Conservation (phyloP, 805 yeast genomes). For the Metschnikowia proteae region DNA sequence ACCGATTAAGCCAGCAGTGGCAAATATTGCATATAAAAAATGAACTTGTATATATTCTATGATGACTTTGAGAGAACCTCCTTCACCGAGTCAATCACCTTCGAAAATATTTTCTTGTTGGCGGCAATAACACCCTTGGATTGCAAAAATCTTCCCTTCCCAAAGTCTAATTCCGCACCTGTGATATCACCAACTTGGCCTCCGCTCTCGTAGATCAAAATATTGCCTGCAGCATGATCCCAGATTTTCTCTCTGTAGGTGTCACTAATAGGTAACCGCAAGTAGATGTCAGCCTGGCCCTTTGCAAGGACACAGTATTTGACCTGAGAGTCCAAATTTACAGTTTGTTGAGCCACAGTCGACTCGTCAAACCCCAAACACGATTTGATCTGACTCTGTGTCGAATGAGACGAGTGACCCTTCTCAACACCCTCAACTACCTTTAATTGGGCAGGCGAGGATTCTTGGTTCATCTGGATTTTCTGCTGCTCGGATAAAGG, state of each 20-base stretch:
- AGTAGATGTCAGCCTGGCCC: constrained; percentile 89
- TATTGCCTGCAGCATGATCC: constrained; percentile 98
- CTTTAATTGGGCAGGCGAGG: constrained; percentile 47
- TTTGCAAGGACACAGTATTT: constrained; percentile 88
- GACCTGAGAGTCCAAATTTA: constrained; percentile 92
- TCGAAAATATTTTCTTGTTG: constrained; percentile 42
- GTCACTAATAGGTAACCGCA: constrained; percentile 77
- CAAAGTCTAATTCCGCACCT: constrained; percentile 74
- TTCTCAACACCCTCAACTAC: constrained; percentile 94
- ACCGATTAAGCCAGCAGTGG: constrained; percentile 6
- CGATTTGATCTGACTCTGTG: constrained; percentile 72
- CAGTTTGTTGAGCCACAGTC: constrained; percentile 57
- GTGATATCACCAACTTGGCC: constrained; percentile 84
- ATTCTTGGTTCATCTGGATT: constrained; percentile 52
- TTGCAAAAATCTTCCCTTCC: constrained; percentile 73
- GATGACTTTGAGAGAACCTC: constrained; percentile 19
- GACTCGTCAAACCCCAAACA: constrained; percentile 43
- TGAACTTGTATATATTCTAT: neutral
- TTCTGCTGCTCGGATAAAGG: constrained; percentile 29
- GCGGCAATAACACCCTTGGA: constrained; percentile 96
- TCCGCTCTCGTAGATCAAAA: constrained; percentile 84
- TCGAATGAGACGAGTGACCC: constrained; percentile 88
- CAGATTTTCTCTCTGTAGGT: constrained; percentile 89
- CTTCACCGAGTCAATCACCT: constrained; percentile 48
- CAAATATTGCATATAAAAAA: constrained; percentile 5